Conservation (phyloP, 2,329 filamentous ascomycete species). For the Aureobasidium leucospermi region DNA sequence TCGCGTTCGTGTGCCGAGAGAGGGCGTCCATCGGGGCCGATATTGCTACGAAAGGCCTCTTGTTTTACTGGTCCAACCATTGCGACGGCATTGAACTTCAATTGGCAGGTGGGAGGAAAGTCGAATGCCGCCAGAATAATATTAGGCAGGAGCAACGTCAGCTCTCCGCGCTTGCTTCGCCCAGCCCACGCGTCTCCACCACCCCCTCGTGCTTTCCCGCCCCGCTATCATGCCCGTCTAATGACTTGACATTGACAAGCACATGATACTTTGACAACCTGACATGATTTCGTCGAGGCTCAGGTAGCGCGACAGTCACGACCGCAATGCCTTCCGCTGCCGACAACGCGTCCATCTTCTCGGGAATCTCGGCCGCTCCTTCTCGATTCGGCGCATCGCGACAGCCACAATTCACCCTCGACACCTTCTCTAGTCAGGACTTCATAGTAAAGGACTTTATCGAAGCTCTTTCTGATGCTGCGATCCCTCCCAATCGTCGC, state of each 20-base stretch:
- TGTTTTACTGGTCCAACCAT: constrained; percentile 25
- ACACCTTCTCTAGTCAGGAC: constrained; percentile 63
- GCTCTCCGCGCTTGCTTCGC: neutral
- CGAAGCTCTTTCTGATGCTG: constrained; percentile 80
- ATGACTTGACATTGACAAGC: neutral
- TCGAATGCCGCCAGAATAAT: neutral
- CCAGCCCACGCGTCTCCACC: constrained; percentile 2
- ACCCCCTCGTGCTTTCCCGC: neutral
- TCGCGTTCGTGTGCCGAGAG: constrained; percentile 26
- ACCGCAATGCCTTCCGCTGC: constrained; percentile 30
- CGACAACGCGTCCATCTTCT: constrained; percentile 37
- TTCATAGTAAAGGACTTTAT: constrained; percentile 99
- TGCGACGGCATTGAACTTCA: neutral
- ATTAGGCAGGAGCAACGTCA: constrained; percentile 10
- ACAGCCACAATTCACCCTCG: constrained; percentile 62
- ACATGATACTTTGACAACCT: neutral
- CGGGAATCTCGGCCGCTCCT: constrained; percentile 23
- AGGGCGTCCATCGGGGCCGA: constrained; percentile 20
- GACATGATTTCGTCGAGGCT: neutral
- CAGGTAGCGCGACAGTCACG: neutral
- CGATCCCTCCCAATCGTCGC: constrained; percentile 69
- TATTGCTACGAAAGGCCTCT: constrained; percentile 24
- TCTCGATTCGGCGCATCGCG: constrained; percentile 20
- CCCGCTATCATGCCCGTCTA: neutral
- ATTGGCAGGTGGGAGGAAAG: neutral